Evolutionary conservation across 2,329 filamentous ascomycete genomes (phyloP).

Genomic region (Cladosporium sp.): DNA sequence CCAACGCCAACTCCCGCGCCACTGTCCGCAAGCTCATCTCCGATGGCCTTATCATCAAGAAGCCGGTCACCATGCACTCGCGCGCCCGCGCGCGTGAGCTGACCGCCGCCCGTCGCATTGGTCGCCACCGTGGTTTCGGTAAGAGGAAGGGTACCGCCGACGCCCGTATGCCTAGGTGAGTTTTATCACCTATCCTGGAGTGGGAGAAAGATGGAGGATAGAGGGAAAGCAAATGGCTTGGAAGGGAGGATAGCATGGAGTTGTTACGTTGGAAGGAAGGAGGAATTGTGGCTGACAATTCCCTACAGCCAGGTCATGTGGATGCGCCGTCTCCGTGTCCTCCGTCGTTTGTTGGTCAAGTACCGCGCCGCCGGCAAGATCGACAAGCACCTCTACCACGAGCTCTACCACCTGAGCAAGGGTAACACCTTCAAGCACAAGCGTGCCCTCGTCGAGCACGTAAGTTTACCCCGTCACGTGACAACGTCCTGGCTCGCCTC

Average conservation of each 20-base stretch:
- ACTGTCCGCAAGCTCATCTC: constrained; percentile 99
- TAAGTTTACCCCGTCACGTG: constrained; percentile 60
- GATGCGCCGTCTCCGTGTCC: constrained; percentile 99
- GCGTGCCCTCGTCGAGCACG: constrained; percentile 99
- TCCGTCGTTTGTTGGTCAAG: constrained; percentile 98
- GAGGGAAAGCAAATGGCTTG: neutral
- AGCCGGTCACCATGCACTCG: constrained; percentile 99
- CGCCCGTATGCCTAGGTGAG: constrained; percentile 97
- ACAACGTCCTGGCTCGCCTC: constrained; percentile 34
- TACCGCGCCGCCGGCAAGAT: constrained; percentile 99
- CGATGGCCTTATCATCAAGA: constrained; percentile 99
- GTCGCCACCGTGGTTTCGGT: constrained; percentile 98
- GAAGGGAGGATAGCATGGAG: neutral
- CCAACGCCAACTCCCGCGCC: constrained; percentile 99
- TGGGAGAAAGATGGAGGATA: neutral
- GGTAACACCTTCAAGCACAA: constrained; percentile 99
- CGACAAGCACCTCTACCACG: constrained; percentile 99
- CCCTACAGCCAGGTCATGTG: constrained; percentile 85
- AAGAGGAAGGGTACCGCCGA: constrained; percentile 99
- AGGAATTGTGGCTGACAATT: constrained; percentile 31
- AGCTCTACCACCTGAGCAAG: constrained; percentile 99
- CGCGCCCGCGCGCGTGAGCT: constrained; percentile 93
- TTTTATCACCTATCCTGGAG: constrained; percentile 28
- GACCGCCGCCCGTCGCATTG: constrained; percentile 89
- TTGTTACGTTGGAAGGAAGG: neutral